Conservation (phyloP, 2,329 filamentous ascomycete genomes). For the Apiospora kogelbergensis region DNA sequence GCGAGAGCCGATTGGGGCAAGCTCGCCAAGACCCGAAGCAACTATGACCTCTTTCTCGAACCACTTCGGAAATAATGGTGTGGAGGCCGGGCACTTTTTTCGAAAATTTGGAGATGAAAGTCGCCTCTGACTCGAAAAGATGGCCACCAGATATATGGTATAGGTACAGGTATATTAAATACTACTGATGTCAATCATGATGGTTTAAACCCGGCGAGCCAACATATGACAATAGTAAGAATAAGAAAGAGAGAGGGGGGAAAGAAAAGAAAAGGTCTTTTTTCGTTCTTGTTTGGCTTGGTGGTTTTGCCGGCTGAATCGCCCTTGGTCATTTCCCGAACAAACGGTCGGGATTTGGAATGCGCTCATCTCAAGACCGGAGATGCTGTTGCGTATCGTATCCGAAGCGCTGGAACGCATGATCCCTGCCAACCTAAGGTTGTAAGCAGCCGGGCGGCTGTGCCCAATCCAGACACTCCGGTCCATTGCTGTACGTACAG, state of each 20-base stretch:
- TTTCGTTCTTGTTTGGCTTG: not conserved
- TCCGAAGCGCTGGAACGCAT: slow-evolving; percentile 29
- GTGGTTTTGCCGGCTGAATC: not conserved
- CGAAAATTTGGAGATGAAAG: not conserved
- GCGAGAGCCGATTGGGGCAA: not conserved
- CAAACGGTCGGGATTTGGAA: slow-evolving; percentile 3
- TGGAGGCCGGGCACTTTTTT: not conserved
- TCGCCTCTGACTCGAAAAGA: not conserved
- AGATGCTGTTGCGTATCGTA: slow-evolving; percentile 15
- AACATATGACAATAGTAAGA: no score
- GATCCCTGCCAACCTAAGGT: slow-evolving; percentile 20
- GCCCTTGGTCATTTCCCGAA: not conserved
- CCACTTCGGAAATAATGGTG: slow-evolving; percentile 7
- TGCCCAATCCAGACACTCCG: not conserved
- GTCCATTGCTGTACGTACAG: not conserved
- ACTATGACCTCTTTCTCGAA: slow-evolving; percentile 6
- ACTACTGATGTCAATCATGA: no score
- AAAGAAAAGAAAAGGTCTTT: not conserved
- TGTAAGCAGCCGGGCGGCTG: not conserved
- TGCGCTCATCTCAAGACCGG: not conserved
- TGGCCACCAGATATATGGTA: not conserved
- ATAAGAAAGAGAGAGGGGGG: no score
- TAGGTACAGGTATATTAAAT: not conserved
- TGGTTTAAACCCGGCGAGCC: no score
- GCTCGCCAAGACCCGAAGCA: not conserved